These are phyloP conservation scores for Alopecurus myosuroides DNA, from an alignment of 176 grass and related monocot species.

Conservation along the genomic window DNA sequence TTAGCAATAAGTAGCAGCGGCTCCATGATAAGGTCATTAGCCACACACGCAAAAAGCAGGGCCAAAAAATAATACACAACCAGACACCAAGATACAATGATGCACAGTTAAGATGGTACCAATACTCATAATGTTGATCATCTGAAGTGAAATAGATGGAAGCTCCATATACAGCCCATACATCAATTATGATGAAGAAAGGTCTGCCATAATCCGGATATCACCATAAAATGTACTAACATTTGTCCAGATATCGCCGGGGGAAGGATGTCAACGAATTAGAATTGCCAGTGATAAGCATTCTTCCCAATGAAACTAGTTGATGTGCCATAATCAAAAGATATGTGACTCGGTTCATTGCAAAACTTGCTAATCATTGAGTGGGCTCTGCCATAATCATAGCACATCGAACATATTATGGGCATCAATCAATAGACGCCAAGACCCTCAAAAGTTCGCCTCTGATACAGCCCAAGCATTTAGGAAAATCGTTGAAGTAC, in stretches of 20 bases:
- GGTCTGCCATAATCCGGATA: slow-evolving; percentile 43
- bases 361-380: slow-evolving; percentile 36
- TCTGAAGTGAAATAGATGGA: slow-evolving; percentile 46
- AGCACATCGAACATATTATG: slow-evolving; percentile 17
- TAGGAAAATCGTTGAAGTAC: slow-evolving; percentile 31
- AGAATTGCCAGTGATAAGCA: slow-evolving; percentile 34
- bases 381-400: slow-evolving; percentile 10
- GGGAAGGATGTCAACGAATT: slow-evolving; percentile 30
- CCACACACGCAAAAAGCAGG: slow-evolving; percentile 51
- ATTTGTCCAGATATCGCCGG: slow-evolving; percentile 54
- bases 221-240: slow-evolving; percentile 32
- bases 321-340: slow-evolving; percentile 43
- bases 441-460: slow-evolving; percentile 34
- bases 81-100: slow-evolving; percentile 46
- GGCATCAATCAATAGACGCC: slow-evolving; percentile 31
- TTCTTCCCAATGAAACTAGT: slow-evolving; percentile 41
- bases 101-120: slow-evolving; percentile 37
- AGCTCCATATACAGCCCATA: slow-evolving; percentile 34
- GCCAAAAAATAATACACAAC: slow-evolving; percentile 42
- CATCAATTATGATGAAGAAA: slow-evolving; percentile 39
- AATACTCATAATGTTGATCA: slow-evolving; percentile 40
- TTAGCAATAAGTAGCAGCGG: slow-evolving; percentile 50
- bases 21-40: slow-evolving; percentile 69
- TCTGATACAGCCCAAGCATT: slow-evolving; percentile 42
- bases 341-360: slow-evolving; percentile 34